phyloP scores from a whole-genome alignment of 139 green algal species.

The Coelastrella sp. region DNA sequence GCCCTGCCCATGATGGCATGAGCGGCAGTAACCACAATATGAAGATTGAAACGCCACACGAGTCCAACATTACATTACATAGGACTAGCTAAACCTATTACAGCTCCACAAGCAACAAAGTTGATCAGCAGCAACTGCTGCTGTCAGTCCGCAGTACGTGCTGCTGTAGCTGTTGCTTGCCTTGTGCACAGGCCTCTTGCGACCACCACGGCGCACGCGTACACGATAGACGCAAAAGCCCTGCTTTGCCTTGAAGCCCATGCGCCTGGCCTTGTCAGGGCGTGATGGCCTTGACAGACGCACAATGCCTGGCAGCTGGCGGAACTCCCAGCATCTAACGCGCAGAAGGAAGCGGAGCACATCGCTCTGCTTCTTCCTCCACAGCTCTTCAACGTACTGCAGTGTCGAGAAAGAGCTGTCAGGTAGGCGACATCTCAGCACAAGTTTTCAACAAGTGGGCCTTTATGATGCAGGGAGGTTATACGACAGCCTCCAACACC shows the following conservation, averaged over 20 bases:
- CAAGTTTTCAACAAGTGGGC: not conserved
- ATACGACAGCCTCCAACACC: too few relatives aligned
- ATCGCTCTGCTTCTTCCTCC: conserved; percentile 99
- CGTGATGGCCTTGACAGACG: conserved; percentile 89
- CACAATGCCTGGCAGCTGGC: conserved; percentile 93
- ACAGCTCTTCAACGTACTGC: conserved; percentile 99
- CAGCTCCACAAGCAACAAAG: not conserved
- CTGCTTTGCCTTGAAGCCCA: conserved; percentile 99
- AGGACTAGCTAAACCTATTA: not conserved
- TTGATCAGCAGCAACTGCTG: conserved; percentile 5
- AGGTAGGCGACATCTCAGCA: not conserved
- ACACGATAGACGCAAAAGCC: conserved; percentile 98
- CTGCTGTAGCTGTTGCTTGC: conserved; percentile 55
- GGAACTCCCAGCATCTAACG: conserved; percentile 99
- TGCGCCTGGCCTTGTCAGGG: conserved; percentile 96
- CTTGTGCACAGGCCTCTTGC: conserved; percentile 97
- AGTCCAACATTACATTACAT: not conserved
- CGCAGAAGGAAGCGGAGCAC: conserved; percentile 98
- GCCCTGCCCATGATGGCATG: too few relatives aligned
- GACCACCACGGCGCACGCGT: conserved; percentile 94
- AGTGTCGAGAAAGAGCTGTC: not conserved
- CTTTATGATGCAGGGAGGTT: too few relatives aligned
- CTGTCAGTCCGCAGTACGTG: not conserved
- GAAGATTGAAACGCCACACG: too few relatives aligned
- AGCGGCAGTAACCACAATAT: too few relatives aligned